Evolutionary conservation across 192 early-diverging fungal species (phyloP).

Genomic region (Coemansia aciculifera): DNA sequence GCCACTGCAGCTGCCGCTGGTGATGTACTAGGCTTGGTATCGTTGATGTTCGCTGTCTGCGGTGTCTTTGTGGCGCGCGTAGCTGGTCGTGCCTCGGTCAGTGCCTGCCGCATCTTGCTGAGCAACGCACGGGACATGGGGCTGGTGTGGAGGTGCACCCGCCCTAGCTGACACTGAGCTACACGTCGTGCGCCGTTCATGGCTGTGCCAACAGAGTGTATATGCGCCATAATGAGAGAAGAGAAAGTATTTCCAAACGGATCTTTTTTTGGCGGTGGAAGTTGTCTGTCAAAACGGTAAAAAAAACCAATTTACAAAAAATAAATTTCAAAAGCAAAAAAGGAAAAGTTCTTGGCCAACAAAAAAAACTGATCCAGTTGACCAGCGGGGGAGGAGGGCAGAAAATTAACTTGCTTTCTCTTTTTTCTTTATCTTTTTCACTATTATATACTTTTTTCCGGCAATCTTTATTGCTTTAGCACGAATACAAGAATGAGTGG

Average conservation of each 20-base stretch:
- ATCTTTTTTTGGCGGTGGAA: background rate
- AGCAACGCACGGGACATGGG: conserved; percentile 8
- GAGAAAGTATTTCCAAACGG: background rate
- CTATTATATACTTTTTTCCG: background rate
- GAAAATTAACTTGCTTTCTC: background rate
- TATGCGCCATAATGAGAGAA: background rate
- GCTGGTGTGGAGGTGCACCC: conserved; percentile 11
- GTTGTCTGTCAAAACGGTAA: background rate
- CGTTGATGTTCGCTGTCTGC: conserved; percentile 4
- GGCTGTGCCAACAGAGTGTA: background rate
- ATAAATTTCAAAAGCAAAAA: background rate
- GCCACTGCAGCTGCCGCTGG: background rate
- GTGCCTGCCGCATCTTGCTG: conserved; percentile 21
- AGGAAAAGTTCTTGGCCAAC: background rate
- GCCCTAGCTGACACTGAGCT: background rate
- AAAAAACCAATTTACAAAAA: background rate
- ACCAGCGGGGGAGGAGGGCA: background rate
- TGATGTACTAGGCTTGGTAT: background rate
- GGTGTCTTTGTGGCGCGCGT: conserved; percentile 4
- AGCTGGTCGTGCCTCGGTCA: conserved; percentile 27
- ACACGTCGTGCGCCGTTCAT: background rate
- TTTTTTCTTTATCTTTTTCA: background rate
- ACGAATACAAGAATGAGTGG: background rate
- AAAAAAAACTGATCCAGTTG: background rate
- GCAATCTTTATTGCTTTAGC: background rate